These are phyloP conservation scores for Escallonia rubra DNA, from an alignment of 129 eudicot genomes.

Conservation along the genomic window DNA sequence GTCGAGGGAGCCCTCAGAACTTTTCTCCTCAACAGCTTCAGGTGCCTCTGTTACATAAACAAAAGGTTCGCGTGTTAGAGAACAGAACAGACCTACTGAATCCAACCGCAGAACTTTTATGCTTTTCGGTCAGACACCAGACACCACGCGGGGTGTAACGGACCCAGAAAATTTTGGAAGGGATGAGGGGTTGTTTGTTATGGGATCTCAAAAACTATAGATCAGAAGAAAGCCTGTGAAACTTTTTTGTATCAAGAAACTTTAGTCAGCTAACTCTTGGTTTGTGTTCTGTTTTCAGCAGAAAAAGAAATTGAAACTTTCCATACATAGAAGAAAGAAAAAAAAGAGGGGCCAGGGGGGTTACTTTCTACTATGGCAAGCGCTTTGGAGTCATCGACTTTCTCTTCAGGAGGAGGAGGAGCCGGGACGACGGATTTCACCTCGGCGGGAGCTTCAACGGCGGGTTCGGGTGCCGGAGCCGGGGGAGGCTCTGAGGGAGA, in stretches of 20 bases:
- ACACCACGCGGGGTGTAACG: no score
- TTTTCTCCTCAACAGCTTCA: constrained; percentile 57
- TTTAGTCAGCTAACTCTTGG: no score
- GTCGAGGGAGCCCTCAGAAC: constrained; percentile 61
- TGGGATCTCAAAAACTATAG: no score
- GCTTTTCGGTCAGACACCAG: no score
- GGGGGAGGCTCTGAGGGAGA: constrained; percentile 34
- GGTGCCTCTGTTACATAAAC: constrained; percentile 36
- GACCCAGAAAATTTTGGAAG: no score
- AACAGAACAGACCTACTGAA: no score
- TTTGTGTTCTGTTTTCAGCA: no score
- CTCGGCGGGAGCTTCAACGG: constrained; percentile 32
- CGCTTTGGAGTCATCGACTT: constrained; percentile 62
- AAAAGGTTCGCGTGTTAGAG: not conserved
- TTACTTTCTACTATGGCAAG: constrained; percentile 61
- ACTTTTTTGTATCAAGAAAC: no score
- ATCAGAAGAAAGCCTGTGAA: no score
- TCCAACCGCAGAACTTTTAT: no score
- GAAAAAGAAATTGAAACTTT: no score
- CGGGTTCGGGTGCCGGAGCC: constrained; percentile 16
- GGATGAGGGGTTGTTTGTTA: no score
- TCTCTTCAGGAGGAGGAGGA: constrained; percentile 38
- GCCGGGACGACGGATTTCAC: constrained; percentile 57
- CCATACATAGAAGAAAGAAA: not conserved
- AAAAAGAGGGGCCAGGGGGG: constrained; percentile 5